Conservation (phyloP, 2,329 filamentous ascomycete genomes). For the Saccharata proteae region DNA sequence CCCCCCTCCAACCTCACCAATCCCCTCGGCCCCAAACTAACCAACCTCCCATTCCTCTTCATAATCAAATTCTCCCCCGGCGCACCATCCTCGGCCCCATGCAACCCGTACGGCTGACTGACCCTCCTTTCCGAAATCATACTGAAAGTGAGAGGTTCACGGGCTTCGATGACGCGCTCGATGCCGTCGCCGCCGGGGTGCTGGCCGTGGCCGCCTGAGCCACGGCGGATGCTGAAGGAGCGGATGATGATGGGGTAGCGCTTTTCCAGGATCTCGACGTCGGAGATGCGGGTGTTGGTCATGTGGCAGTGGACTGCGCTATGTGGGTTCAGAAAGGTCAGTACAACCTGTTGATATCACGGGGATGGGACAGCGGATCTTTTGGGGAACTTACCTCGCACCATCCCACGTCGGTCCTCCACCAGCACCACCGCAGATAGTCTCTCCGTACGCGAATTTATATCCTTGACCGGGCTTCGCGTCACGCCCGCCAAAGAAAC, state of each 20-base stretch:
- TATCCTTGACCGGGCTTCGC: neutral
- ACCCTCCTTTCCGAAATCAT: slow-evolving; percentile 69
- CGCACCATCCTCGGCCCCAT: no score
- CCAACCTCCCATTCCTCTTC: no score
- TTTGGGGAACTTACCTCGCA: no score
- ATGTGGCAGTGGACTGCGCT: slow-evolving; percentile 62
- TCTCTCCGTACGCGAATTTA: slow-evolving; percentile 57
- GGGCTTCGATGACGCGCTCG: slow-evolving; percentile 68
- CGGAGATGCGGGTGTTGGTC: slow-evolving; percentile 69
- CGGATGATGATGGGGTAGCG: slow-evolving; percentile 57
- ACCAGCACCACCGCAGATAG: slow-evolving; percentile 59
- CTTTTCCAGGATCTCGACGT: slow-evolving; percentile 60
- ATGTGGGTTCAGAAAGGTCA: no score
- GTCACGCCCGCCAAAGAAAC: slow-evolving; percentile 14
- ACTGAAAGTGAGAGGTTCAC: slow-evolving; percentile 62
- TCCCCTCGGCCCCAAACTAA: no score
- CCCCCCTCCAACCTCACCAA: no score
- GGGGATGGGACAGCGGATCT: no score
- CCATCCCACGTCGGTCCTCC: slow-evolving; percentile 57
- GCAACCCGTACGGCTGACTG: slow-evolving; percentile 57
- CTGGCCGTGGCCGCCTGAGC: slow-evolving; percentile 50
- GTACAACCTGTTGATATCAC: no score
- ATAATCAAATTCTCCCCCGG: no score
- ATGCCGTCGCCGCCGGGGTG: slow-evolving; percentile 66
- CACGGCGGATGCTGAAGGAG: slow-evolving; percentile 49